A percentile compares a stretch with the other conserved stretches of the same genome.
Conservation (phyloP, 768 basidiomycete species). For the Termitomyces sp. region DNA sequence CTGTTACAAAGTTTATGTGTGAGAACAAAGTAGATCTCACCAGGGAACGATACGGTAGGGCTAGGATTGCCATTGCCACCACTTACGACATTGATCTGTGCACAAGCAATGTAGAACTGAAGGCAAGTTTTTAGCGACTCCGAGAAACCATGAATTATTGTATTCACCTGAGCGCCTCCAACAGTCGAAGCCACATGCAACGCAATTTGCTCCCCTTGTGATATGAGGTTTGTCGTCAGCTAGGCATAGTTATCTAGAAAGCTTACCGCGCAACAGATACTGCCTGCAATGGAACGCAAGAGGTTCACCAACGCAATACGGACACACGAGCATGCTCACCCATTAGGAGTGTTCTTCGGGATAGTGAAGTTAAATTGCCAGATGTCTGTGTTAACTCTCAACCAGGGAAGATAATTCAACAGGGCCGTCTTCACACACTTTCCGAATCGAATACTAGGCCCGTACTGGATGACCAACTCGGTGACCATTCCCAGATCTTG, state of each 20-base stretch:
- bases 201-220: constrained; percentile 29
- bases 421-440: constrained; percentile 15
- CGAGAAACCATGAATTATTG: background rate
- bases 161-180: constrained; percentile 24
- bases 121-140: background rate
- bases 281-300: constrained; percentile 11
- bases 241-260: background rate
- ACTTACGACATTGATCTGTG: constrained; percentile 29
- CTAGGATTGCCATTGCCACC: constrained; percentile 25
- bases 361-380: constrained; percentile 28
- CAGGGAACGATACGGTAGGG: constrained; percentile 31
- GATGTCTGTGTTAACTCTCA: constrained; percentile 17
- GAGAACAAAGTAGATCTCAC: constrained; percentile 8
- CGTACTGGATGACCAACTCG: constrained; percentile 24
- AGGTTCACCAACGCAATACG: background rate
- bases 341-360: constrained; percentile 27
- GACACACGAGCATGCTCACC: constrained; percentile 14
- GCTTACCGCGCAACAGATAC: constrained; percentile 24
- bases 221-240: background rate
- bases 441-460: constrained; percentile 25
- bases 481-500: constrained; percentile 38
- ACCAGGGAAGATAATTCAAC: background rate
- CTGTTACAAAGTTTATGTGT: background rate
- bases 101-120: constrained; percentile 33
- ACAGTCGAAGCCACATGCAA: constrained; percentile 23